These are phyloP conservation scores for Podaxis sp. DNA, from an alignment of 768 basidiomycete species.

Conservation along the genomic window DNA sequence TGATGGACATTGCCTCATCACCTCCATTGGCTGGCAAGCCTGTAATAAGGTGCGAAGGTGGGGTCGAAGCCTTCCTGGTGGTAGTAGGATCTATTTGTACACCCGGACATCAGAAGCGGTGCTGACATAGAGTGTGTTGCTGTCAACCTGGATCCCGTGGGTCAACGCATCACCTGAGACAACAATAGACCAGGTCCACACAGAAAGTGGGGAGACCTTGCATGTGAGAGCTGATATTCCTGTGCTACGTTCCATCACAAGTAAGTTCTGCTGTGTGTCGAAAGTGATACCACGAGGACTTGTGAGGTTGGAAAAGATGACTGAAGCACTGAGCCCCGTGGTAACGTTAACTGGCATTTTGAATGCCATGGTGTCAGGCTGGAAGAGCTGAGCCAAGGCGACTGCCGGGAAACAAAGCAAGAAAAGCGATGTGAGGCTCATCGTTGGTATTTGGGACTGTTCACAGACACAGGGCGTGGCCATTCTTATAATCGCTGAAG, in stretches of 20 bases:
- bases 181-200: slow-evolving; percentile 39
- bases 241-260: slow-evolving; percentile 42
- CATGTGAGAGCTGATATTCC: slow-evolving; percentile 40
- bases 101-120: slow-evolving; percentile 33
- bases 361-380: slow-evolving; percentile 32
- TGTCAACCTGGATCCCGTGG: slow-evolving; percentile 43
- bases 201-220: slow-evolving; percentile 22
- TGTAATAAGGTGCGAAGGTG: slow-evolving; percentile 25
- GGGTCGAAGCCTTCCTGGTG: slow-evolving; percentile 26
- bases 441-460: background rate
- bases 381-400: slow-evolving; percentile 21
- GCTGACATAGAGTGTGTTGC: slow-evolving; percentile 35
- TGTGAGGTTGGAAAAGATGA: slow-evolving; percentile 42
- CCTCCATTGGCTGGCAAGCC: slow-evolving; percentile 42
- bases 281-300: slow-evolving; percentile 42
- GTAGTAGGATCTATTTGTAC: slow-evolving; percentile 37
- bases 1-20: slow-evolving; percentile 27
- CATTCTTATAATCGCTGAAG: background rate
- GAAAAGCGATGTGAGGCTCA: background rate
- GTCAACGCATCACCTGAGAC: slow-evolving; percentile 36
- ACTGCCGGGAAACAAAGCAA: background rate
- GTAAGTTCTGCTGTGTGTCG: slow-evolving; percentile 36
- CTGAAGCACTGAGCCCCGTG: slow-evolving; percentile 32
- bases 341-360: slow-evolving; percentile 34
- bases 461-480: background rate